Evolutionary conservation across 2,329 filamentous ascomycete genomes (phyloP), one percentile per base, ranked within the genome.

Genomic region (Parastagonospora nodorum): DNA sequence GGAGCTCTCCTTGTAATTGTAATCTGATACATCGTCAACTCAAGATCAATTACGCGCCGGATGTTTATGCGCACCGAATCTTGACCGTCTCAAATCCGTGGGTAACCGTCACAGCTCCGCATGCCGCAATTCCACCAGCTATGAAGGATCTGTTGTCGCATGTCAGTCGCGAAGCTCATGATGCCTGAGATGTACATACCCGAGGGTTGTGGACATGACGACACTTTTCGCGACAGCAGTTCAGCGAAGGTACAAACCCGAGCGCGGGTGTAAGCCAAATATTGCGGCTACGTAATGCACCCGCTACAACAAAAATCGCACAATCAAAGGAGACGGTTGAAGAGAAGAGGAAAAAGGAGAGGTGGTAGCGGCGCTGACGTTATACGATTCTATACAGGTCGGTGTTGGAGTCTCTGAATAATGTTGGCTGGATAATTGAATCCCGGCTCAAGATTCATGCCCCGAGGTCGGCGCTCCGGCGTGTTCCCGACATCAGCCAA

Each of bases 41-140:
- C 27, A 15, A 11, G 46, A 46, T 39, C 19, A 35, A n/a, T 40
- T 12, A 42, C 41, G 16, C 30, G 27, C 15, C 42, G 24, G 6
- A 11, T 14, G 10, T 35, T 27, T 44, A 42, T 53, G 71, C 81
- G 71, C 80, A 92, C 88, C 92, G 89, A 72, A 97, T 97, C 84
- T 99, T 99, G 74, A 99, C 92, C 10, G 93, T 97, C 78, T 99
- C 94, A 78, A 97, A 97, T 50, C 92, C 92, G 77, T 99, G 94
- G 43, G 94, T 97, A 60, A 95, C 92, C 35, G 93, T 97, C 50
- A 99, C 94, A 60, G 94, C 94, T 71, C 94, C 94, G 78, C 93
- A 97, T 60, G 94, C 94, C 71, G 94, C 94, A 71, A 99, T 89
- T 72, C 94, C 94, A 73, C 94, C 94, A 50, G 94, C 93, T 68